These are phyloP conservation scores for Aspergillus persii DNA, from an alignment of 2,329 filamentous ascomycete species.

Conservation along the genomic window DNA sequence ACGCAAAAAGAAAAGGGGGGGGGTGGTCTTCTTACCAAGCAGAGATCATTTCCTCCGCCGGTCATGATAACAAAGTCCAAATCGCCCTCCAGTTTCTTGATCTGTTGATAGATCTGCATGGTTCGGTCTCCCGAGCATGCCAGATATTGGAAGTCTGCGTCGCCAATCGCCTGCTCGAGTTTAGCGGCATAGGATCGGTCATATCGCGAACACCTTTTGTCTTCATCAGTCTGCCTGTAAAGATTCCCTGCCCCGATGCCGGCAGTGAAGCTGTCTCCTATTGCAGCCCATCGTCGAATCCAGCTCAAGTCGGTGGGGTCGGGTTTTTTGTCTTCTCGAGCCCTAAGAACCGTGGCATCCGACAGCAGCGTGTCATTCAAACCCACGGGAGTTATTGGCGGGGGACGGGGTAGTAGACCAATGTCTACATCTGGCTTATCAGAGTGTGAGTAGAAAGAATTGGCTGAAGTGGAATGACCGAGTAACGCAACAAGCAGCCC, in stretches of 20 bases:
- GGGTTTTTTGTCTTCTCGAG: not conserved
- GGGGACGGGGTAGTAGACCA: not conserved
- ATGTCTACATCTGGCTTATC: not conserved
- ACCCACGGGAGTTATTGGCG: not conserved
- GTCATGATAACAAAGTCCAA: slow-evolving; percentile 39
- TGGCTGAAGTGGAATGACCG: not conserved
- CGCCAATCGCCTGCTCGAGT: not conserved
- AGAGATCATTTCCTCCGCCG: slow-evolving; percentile 41
- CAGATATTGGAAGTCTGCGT: slow-evolving; percentile 3
- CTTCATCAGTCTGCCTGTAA: slow-evolving; percentile 24
- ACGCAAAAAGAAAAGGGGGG: too few species aligned
- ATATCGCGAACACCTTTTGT: slow-evolving; percentile 22
- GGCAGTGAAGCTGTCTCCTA: slow-evolving; percentile 41
- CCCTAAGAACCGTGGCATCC: not conserved
- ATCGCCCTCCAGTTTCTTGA: slow-evolving; percentile 24
- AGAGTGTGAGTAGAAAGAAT: not conserved
- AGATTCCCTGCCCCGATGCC: slow-evolving; percentile 33
- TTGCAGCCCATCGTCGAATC: slow-evolving; percentile 34
- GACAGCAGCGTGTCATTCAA: not conserved
- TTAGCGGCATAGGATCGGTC: slow-evolving; percentile 7
- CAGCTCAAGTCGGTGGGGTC: slow-evolving; percentile 17
- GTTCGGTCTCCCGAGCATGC: slow-evolving; percentile 10
- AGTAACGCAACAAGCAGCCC: not conserved
- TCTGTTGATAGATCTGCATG: slow-evolving; percentile 8
- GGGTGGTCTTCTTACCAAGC: slow-evolving; percentile 22